Evolutionary conservation across 345 rosid species (phyloP), one percentile per base, ranked within the genome.

Genomic region (Heritiera fomes): DNA sequence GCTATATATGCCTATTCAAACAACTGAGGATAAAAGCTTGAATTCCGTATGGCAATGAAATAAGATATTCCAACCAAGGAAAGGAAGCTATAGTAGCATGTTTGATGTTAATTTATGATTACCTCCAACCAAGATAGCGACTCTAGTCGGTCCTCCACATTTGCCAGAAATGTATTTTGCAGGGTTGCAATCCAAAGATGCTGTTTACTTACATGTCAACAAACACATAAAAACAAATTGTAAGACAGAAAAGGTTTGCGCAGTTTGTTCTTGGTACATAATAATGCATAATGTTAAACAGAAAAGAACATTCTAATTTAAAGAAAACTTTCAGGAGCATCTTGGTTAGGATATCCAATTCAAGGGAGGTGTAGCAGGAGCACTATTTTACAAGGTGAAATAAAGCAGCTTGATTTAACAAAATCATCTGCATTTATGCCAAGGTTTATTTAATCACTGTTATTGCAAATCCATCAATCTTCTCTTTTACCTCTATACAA

Each of bases 121-220:
- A 91, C 95, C 95, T 86, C 87, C 94, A 1, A 83, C 59, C 15
- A 89, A 47, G 82, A 86, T 81, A 10, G 64, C 77, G 2, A 79
- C 8, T 80, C 84, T 82, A 7, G 78, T 76, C 3, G 78, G 53
- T 77, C 89, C 90, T 79, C 92, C 90, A 60, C 92, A 92, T 17
- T 78, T 56, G 52, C 94, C 97, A 8, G 89, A 77, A 61, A 86
- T 60, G 76, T 67, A 89, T 66, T 76, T 85, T 18, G 77, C 67
- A 28, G 76, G 76, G 59, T 77, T 87, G 86, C 96, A 91, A 30
- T 52, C 77, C 46, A 84, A 79, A 62, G 80, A 69, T 2, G 60
- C 90, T 79, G 86, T 71, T 75, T 8, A 56, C 34, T 55, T 73
- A 10, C 28, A 43, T 56, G 6, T 23, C 47, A 59, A 60, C 56